Percentiles rank a stretch among this genome's conserved stretches.
These are phyloP conservation scores for Nyssa sinensis DNA, from an alignment of 148 eudicot species.

Conservation along the genomic window DNA sequence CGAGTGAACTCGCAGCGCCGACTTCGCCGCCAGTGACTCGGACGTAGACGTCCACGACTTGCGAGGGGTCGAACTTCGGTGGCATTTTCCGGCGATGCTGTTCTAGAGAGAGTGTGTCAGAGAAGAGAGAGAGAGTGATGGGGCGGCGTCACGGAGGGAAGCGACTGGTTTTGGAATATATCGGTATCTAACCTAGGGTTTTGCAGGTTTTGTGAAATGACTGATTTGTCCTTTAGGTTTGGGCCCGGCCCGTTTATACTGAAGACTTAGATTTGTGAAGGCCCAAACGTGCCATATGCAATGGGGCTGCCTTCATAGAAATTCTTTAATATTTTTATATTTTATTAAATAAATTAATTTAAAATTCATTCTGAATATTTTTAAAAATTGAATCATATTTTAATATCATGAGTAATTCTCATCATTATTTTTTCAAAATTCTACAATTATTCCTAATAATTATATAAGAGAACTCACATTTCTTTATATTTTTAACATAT, in stretches of 20 bases:
- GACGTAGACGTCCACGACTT: constrained; percentile 23
- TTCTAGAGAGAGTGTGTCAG: neutral
- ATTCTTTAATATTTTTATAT: no score
- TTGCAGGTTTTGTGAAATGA: neutral
- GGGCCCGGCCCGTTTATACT: neutral
- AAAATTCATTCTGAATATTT: no score
- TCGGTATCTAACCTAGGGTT: neutral
- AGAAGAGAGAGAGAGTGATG: neutral
- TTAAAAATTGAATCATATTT: no score
- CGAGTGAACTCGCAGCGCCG: constrained; percentile 20
- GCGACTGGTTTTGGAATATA: neutral
- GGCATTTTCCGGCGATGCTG: constrained; percentile 11
- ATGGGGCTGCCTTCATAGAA: no score
- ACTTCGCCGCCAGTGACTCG: constrained; percentile 26
- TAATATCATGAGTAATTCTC: no score
- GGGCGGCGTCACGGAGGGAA: neutral
- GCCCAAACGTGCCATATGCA: neutral
- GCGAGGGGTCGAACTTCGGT: constrained; percentile 23
- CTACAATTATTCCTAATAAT: no score
- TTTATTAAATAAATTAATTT: no score
- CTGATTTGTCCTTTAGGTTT: neutral
- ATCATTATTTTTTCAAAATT: no score
- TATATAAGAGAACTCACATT: no score
- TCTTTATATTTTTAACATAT: no score
- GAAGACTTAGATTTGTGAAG: neutral